phyloP scores from a whole-genome alignment of 2,329 filamentous ascomycete genomes.

The Botrytis sinoallii region DNA sequence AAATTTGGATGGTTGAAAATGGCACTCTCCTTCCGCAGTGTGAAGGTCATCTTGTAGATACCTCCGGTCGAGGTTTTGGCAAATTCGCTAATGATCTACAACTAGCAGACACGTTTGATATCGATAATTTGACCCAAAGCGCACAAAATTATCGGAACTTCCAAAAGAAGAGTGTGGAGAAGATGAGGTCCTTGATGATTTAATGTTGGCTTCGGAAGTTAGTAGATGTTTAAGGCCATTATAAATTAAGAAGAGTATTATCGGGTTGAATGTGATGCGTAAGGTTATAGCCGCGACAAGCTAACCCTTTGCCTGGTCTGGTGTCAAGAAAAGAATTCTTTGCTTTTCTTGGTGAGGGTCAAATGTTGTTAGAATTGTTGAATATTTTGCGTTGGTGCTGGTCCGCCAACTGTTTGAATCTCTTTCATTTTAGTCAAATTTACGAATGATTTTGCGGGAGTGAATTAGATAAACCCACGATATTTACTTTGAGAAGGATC shows the following conservation, averaged over 20 bases:
- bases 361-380: not conserved
- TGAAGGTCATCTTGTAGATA: too few relatives aligned
- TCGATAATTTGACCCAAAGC: not conserved
- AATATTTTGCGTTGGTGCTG: not conserved
- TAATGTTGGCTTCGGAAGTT: not conserved
- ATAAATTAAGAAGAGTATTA: not conserved
- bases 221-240: not conserved
- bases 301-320: too few relatives aligned
- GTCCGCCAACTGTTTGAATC: too few relatives aligned
- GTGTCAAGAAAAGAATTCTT: not conserved
- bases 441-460: not conserved
- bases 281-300: not conserved
- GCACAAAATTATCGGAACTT: not conserved
- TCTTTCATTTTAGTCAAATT: not conserved
- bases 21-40: too few relatives aligned
- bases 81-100: not conserved
- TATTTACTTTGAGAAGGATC: not conserved
- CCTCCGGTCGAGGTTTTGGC: not conserved
- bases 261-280: not conserved
- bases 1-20: not conserved
- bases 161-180: not conserved
- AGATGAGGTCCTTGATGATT: not conserved
- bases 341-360: not conserved
- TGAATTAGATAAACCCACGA: not conserved
- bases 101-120: not conserved